Evolutionary conservation across 495 filamentous ascomycete species (phyloP), one percentile per base, ranked within the genome.

Genomic region (Penicillium diatomitis): DNA sequence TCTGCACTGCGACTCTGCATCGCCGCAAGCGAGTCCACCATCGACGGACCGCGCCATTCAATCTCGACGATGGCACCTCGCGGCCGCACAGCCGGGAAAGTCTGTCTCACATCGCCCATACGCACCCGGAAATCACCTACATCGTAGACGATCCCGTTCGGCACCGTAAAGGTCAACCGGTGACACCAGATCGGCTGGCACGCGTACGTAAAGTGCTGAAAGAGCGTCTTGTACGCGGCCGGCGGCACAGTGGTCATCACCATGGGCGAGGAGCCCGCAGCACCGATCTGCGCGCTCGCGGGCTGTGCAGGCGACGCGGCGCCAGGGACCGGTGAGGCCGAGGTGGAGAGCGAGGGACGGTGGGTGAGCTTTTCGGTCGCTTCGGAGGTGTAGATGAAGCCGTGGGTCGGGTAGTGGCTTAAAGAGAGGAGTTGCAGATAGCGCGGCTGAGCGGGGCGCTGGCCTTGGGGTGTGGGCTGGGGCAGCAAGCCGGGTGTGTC

Each of bases 361-460:
- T 61, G 56, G 8, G 37, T 28, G 4, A 34, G 30, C 12, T 58
- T 62, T 20, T 64, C 60, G 1, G 52, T 47, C 6, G 63, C 51
- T 46, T 64, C 60, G 8, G 69, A 68, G n/a, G 71, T 65, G 50
- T 74, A 74, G 40, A 74, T 62, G 51, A 73, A 74, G 12, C 68
- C 70, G 31, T 71, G 67, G 31, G 59, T 63, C 6, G 67, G 59
- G 54, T 70, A 65, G 47, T 72, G 63, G 20, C 58, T 60, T 36
- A 73, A 52, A 5, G 64, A 69, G 37, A 75, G 67, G 43, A 75
- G 70, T 50, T 75, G 72, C 63, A 74, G 65, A 46, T 69, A 75
- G 20, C 68, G 61, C 3, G 69, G 62, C 10, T 55, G 60, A 10
- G 50, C 30, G 33, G 64, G 52, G 27, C 53, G 53, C 37, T 66